These are phyloP conservation scores for Aspergillus neoniger DNA, from an alignment of 2,329 filamentous ascomycete genomes.

Conservation along the genomic window DNA sequence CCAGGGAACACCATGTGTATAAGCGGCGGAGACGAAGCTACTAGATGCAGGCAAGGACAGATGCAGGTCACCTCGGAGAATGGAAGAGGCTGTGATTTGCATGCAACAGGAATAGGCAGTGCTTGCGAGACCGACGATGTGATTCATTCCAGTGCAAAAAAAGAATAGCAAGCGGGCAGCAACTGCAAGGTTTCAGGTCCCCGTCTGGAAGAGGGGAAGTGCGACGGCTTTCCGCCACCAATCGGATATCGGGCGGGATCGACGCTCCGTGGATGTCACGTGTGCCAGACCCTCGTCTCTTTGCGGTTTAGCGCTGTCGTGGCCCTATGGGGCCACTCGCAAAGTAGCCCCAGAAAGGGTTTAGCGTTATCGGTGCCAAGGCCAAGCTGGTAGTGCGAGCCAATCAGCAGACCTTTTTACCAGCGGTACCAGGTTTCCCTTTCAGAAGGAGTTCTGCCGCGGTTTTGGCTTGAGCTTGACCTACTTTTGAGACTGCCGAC, in stretches of 20 bases:
- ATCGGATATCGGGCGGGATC: not conserved
- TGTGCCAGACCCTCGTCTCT: not conserved
- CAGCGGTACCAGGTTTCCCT: too few species aligned
- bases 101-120: not conserved
- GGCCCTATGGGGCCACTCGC: not conserved
- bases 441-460: too few species aligned
- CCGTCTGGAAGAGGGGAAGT: not conserved
- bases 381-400: too few species aligned
- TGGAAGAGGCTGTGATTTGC: not conserved
- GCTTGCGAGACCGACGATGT: not conserved
- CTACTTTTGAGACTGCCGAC: too few species aligned
- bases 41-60: not conserved
- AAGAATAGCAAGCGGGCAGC: not conserved
- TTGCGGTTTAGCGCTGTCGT: not conserved
- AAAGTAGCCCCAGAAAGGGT: not conserved
- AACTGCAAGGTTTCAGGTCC: too few species aligned
- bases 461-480: too few species aligned
- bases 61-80: not conserved
- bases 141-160: not conserved
- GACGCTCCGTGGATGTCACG: not conserved
- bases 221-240: not conserved
- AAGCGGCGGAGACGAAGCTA: not conserved
- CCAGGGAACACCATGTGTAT: constrained; percentile 4
- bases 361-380: not conserved
- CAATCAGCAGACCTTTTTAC: too few species aligned